Conservation (phyloP, 1,139 yeast species). For the Debaryomyces sp. region DNA sequence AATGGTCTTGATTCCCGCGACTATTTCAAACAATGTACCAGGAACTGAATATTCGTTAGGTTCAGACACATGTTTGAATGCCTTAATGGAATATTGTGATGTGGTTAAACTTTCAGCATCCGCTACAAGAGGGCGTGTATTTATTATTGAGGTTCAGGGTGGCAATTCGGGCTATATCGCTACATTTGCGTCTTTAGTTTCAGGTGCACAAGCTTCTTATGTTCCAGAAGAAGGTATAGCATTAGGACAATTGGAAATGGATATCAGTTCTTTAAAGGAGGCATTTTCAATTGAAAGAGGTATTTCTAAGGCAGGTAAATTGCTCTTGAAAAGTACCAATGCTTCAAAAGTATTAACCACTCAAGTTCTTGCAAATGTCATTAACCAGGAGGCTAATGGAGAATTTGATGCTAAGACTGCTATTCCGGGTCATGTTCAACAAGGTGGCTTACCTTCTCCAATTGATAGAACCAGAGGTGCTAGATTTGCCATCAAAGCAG, state of each 20-base stretch:
- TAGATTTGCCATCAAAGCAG: slow-evolving; percentile 84
- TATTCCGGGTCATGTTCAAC: slow-evolving; percentile 97
- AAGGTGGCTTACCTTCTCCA: slow-evolving; percentile 95
- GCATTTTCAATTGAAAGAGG: slow-evolving; percentile 62
- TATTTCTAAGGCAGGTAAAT: slow-evolving; percentile 74
- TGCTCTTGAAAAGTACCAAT: slow-evolving; percentile 80
- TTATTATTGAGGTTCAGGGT: slow-evolving; percentile 85
- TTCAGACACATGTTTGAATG: slow-evolving; percentile 75
- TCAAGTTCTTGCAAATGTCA: slow-evolving; percentile 77
- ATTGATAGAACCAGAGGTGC: slow-evolving; percentile 93
- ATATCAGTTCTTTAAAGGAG: slow-evolving; percentile 57
- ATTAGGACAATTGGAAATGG: slow-evolving; percentile 61
- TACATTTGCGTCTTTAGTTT: slow-evolving; percentile 64
- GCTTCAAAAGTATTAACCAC: slow-evolving; percentile 85
- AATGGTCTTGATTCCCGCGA: slow-evolving; percentile 79
- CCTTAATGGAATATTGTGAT: slow-evolving; percentile 76
- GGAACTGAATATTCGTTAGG: slow-evolving; percentile 84
- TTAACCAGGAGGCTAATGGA: slow-evolving; percentile 74
- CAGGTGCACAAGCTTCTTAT: slow-evolving; percentile 76
- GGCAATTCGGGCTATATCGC: slow-evolving; percentile 84
- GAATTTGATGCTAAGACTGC: slow-evolving; percentile 93
- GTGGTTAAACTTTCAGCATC: slow-evolving; percentile 79
- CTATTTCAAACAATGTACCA: slow-evolving; percentile 82
- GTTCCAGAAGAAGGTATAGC: slow-evolving; percentile 73
- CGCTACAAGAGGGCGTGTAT: slow-evolving; percentile 75